Evolutionary conservation across 2,329 filamentous ascomycete genomes (phyloP).

Genomic region (Emericellopsis cladophorae): DNA sequence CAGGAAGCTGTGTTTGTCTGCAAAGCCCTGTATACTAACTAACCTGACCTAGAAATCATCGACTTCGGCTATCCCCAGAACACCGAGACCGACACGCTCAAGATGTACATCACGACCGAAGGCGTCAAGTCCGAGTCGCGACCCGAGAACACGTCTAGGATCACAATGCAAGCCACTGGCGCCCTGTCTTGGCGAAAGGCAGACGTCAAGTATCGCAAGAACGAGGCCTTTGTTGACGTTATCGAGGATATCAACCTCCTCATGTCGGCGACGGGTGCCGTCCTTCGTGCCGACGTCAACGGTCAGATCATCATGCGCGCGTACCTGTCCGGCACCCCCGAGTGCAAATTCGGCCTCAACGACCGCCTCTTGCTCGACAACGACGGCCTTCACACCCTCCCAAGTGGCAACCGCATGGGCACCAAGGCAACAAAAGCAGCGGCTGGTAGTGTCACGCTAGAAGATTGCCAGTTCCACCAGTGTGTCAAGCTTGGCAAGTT

Average conservation of each 20-base stretch:
- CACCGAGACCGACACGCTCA: constrained; percentile 94
- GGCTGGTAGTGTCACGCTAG: constrained; percentile 86
- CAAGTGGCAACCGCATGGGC: constrained; percentile 64
- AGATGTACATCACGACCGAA: constrained; percentile 99
- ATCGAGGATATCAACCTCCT: constrained; percentile 98
- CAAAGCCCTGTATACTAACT: neutral
- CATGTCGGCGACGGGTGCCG: constrained; percentile 95
- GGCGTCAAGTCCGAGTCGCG: constrained; percentile 85
- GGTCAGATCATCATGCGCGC: constrained; percentile 98
- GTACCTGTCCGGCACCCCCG: constrained; percentile 88
- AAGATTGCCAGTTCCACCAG: constrained; percentile 98
- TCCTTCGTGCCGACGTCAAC: constrained; percentile 89
- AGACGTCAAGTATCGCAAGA: constrained; percentile 98
- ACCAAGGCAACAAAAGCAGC: constrained; percentile 91
- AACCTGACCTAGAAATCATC: constrained; percentile 61
- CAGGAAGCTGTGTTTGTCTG: neutral
- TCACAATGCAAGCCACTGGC: constrained; percentile 98
- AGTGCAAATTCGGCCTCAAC: constrained; percentile 98
- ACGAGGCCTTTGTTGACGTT: constrained; percentile 97
- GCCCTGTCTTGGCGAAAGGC: constrained; percentile 93
- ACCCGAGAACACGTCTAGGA: constrained; percentile 88
- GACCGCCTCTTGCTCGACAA: constrained; percentile 86
- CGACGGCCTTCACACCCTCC: constrained; percentile 50
- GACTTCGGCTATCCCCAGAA: constrained; percentile 99
- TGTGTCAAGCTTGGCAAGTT: constrained; percentile 97